Base-by-base conservation (phyloP, 2,329 filamentous ascomycete species). In the Penicillium paneum region DNA sequence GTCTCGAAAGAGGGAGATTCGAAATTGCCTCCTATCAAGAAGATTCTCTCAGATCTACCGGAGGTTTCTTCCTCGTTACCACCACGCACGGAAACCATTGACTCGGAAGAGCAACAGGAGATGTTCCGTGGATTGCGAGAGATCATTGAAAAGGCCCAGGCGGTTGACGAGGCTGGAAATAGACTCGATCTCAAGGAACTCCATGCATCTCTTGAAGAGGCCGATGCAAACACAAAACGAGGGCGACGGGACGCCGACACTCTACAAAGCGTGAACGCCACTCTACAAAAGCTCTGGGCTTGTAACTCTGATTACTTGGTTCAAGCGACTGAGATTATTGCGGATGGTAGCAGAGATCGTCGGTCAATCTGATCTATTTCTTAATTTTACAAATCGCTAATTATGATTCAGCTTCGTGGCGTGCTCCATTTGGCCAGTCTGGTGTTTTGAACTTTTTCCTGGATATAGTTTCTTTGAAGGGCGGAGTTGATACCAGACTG, bases 341-440 rank as follows among this genome's bases (percentile, higher is more conserved):
- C 75, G 17, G 73, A 77, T 59, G 71, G 68, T 21, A 76, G 75
- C 60, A 70, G 75, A 63, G 70, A 76, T 45, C 65, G 75, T 77
- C 60, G 67, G 75, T 69, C 34, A 43, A 36, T 19, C 6, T 39
- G 24, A 41, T 8, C 15, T n/a, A 40, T 36, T 17, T 15, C 12
- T 28, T 13, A 34, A 10, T 21, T 53, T 35, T 48, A 17, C 32
- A 28, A 26, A 17, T 43, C 46, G 35, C 59, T 62, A 45, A 61
- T 46, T 28, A n/a, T 48, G 8, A 46, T 28, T 32, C 49, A 77
- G 75, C 71, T 49, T 67, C 67, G 49, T 76, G 72, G 72, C 68
- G 76, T 49, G 45, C 59, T 17, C 67, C 69, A 5, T 75, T 72
- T 57, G 75, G 76, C 13, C 65, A 71, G 52, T 63, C 66, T 36